Evolutionary conservation across 371 early-diverging fungal species (phyloP).

Genomic region (Conidiobolus coronatus): DNA sequence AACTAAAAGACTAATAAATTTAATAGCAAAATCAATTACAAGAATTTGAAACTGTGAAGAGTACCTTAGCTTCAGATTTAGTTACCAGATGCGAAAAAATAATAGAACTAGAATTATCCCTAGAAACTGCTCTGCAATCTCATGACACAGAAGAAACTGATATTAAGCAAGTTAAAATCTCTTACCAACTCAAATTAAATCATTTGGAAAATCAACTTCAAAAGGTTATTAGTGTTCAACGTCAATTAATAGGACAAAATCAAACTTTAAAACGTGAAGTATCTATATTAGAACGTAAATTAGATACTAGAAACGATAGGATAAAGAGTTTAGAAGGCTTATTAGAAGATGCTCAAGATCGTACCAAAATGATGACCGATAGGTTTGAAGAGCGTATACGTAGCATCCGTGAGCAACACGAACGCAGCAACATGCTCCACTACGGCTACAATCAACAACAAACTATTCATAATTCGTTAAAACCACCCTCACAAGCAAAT

Average conservation of each 20-base stretch:
- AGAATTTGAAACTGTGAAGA: constrained; percentile 1
- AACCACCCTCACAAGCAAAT: too few relatives aligned
- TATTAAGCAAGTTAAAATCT: constrained; percentile 27
- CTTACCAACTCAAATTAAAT: constrained; percentile 80
- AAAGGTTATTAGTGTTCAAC: constrained; percentile 75
- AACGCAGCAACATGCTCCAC: constrained; percentile 53
- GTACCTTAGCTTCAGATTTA: neutral
- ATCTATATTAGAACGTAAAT: constrained; percentile 69
- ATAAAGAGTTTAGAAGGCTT: constrained; percentile 67
- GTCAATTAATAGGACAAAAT: constrained; percentile 86
- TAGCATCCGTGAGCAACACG: constrained; percentile 5
- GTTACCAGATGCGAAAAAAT: neutral
- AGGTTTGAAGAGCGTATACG: constrained; percentile 12
- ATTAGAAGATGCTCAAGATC: constrained; percentile 51
- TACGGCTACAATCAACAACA: constrained; percentile 53
- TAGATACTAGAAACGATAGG: constrained; percentile 76
- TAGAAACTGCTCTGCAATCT: constrained; percentile 80
- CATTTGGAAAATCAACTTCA: constrained; percentile 85
- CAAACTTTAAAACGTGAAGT: constrained; percentile 76
- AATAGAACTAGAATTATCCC: constrained; percentile 85
- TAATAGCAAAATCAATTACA: neutral
- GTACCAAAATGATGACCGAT: constrained; percentile 52
- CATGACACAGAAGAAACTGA: constrained; percentile 63
- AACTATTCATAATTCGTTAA: too few relatives aligned
- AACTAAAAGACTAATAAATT: neutral